Percentiles rank a stretch among this genome's conserved stretches.
Conservation (phyloP, 1,139 yeast genomes). For the Dujonia santamariae region DNA sequence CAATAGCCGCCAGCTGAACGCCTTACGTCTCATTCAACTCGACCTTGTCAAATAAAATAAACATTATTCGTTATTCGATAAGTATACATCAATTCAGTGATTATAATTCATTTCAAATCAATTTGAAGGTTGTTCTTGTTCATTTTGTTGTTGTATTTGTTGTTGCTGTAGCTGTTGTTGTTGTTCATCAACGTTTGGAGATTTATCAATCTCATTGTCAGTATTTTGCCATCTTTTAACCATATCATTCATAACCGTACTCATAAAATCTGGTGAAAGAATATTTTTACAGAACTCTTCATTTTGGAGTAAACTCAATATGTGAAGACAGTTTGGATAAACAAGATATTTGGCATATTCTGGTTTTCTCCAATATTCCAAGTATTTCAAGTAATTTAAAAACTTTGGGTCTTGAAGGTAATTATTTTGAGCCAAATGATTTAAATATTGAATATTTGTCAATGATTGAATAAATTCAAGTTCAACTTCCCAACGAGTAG, state of each 20-base stretch:
- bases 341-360: conserved; percentile 64
- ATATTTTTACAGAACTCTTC: conserved; percentile 56
- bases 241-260: conserved; percentile 70
- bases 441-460: conserved; percentile 72
- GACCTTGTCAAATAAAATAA: too few relatives aligned
- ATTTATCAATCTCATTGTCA: conserved; percentile 6
- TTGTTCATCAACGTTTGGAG: too few relatives aligned
- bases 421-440: conserved; percentile 71
- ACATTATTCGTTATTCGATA: too few relatives aligned
- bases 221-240: conserved; percentile 62
- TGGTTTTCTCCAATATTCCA: conserved; percentile 73
- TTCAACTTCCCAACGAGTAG: conserved; percentile 80
- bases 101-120: too few relatives aligned
- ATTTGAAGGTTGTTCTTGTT: too few relatives aligned
- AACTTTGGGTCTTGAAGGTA: conserved; percentile 61
- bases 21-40: too few relatives aligned
- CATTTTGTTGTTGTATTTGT: too few relatives aligned
- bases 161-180: too few relatives aligned
- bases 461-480: conserved; percentile 82
- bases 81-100: too few relatives aligned
- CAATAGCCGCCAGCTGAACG: too few relatives aligned
- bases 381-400: conserved; percentile 60
- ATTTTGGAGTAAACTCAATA: conserved; percentile 55
- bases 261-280: conserved; percentile 56
- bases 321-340: conserved; percentile 71